phyloP scores from a whole-genome alignment of 2,329 filamentous ascomycete genomes.

The Trichoderma asperellum region DNA sequence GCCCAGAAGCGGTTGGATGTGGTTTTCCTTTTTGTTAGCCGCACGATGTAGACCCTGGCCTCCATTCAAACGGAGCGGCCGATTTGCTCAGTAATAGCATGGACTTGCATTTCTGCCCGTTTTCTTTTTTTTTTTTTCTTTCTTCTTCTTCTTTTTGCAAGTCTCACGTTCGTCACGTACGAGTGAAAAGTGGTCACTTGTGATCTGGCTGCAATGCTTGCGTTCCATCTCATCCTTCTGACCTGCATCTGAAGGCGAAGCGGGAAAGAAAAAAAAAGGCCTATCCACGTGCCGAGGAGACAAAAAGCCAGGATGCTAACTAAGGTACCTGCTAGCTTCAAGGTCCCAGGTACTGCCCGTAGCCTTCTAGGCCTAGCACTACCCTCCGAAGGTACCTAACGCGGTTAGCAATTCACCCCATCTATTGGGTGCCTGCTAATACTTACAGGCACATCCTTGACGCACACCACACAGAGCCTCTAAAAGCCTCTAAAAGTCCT shows the following conservation, averaged over 20 bases:
- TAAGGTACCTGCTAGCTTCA: neutral
- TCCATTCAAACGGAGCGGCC: neutral
- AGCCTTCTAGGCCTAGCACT: neutral
- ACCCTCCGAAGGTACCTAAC: neutral
- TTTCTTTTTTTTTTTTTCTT: too few species aligned
- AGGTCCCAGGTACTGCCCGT: neutral
- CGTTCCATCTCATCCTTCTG: slow-evolving; percentile 2
- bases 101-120: neutral
- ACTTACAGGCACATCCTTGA: slow-evolving; percentile 15
- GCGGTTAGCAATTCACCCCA: neutral
- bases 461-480: slow-evolving; percentile 6
- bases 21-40: neutral
- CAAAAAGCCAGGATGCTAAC: neutral
- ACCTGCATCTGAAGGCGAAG: slow-evolving; percentile 2
- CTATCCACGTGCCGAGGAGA: neutral
- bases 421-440: neutral
- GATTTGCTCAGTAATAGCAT: neutral
- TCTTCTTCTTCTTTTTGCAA: neutral
- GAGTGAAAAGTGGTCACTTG: neutral
- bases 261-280: neutral
- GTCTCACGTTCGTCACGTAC: neutral
- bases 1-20: neutral
- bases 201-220: slow-evolving; percentile 12
- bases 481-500: neutral
- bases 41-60: neutral